phyloP scores from a whole-genome alignment of 345 rosid genomes.

The Lumnitzera littorea region DNA sequence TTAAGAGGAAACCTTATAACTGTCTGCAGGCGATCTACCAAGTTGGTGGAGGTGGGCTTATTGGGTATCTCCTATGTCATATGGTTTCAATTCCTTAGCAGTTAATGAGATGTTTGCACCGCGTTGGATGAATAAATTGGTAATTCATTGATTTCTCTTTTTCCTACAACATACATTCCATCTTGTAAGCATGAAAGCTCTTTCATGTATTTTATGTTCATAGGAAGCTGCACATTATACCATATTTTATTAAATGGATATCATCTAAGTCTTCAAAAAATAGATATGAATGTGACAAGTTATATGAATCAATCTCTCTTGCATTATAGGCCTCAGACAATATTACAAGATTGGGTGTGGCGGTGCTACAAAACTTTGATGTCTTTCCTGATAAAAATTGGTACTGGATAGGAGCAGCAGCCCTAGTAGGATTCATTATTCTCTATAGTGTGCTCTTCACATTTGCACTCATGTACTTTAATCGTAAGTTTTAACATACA shows the following conservation, averaged over 20 bases:
- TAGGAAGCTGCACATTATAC: no score
- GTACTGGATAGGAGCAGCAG: constrained; percentile 78
- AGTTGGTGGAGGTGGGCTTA: constrained; percentile 81
- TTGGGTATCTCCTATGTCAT: constrained; percentile 76
- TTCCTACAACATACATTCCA: background rate
- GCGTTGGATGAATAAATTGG: constrained; percentile 60
- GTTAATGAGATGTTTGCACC: constrained; percentile 70
- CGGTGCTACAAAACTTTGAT: constrained; percentile 39
- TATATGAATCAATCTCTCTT: background rate
- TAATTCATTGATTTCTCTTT: constrained; percentile 4
- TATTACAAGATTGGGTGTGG: constrained; percentile 37
- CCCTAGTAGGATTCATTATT: constrained; percentile 44
- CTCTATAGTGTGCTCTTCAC: constrained; percentile 74
- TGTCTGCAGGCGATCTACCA: constrained; percentile 52
- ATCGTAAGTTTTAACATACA: constrained; percentile 33
- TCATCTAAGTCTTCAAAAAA: no score
- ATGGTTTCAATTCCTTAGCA: constrained; percentile 56
- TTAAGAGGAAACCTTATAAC: no score
- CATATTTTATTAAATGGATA: no score
- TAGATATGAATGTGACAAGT: background rate
- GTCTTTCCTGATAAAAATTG: constrained; percentile 43
- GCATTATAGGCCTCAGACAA: constrained; percentile 45
- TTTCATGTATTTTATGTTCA: no score
- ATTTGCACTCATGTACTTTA: constrained; percentile 49
- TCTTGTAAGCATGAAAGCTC: no score